Conservation (phyloP, 2,329 filamentous ascomycete species). For the Leptographium wingfieldii region DNA sequence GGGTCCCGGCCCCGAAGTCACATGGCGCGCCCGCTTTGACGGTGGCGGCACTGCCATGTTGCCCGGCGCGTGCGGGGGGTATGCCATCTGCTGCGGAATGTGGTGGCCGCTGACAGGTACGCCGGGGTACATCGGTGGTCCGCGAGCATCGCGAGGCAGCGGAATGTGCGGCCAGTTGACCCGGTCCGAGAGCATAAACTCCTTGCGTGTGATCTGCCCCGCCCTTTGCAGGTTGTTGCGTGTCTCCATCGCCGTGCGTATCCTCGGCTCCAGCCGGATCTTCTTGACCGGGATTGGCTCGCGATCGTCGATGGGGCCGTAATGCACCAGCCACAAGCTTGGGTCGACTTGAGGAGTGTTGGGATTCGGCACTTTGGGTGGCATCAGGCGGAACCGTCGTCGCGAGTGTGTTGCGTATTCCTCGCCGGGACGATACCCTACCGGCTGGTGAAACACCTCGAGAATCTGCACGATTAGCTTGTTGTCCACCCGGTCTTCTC, state of each 20-base stretch:
- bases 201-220: conserved; percentile 75
- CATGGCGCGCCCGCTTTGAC: conserved; percentile 40
- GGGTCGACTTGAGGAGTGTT: conserved; percentile 60
- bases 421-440: conserved; percentile 64
- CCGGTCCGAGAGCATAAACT: conserved; percentile 87
- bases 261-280: conserved; percentile 50
- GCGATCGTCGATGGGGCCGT: conserved; percentile 61
- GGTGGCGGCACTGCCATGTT: conserved; percentile 39
- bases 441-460: conserved; percentile 76
- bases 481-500: neutral
- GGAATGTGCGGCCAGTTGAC: conserved; percentile 81
- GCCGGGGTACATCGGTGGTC: conserved; percentile 38
- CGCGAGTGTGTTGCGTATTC: conserved; percentile 63
- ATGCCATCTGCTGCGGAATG: conserved; percentile 49
- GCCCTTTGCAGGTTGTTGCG: conserved; percentile 55
- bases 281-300: conserved; percentile 59
- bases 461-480: conserved; percentile 45
- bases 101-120: conserved; percentile 26
- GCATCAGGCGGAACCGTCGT: conserved; percentile 72
- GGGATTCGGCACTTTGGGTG: conserved; percentile 55
- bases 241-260: conserved; percentile 47
- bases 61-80: conserved; percentile 36
- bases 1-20: conserved; percentile 18
- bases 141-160: conserved; percentile 43
- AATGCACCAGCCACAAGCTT: conserved; percentile 84